These are phyloP conservation scores for Backusella morwellensis DNA, from an alignment of 192 early-diverging fungal species.

Conservation along the genomic window DNA sequence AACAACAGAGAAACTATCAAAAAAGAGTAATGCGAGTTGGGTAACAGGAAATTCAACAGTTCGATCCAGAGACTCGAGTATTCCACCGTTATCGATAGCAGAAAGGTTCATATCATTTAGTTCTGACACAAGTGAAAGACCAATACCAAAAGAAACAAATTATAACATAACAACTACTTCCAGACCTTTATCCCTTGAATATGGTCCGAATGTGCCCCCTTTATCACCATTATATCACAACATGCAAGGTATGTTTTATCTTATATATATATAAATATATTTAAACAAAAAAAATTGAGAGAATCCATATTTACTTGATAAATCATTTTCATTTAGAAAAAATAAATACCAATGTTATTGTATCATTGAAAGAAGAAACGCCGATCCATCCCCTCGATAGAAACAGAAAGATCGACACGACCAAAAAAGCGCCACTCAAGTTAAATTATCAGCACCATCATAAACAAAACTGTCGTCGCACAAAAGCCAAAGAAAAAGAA, in stretches of 20 bases:
- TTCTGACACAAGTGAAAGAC: neutral
- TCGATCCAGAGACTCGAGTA: neutral
- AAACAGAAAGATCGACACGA: neutral
- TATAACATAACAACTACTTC: neutral
- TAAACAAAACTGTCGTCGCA: neutral
- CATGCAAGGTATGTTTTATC: neutral
- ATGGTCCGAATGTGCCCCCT: neutral
- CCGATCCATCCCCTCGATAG: neutral
- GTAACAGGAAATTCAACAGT: neutral
- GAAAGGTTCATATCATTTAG: slow-evolving; percentile 1
- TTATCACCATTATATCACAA: neutral
- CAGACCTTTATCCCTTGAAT: neutral
- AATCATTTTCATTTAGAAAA: neutral
- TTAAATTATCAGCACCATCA: neutral
- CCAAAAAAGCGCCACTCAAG: neutral
- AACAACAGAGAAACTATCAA: neutral
- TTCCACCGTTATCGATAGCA: slow-evolving; percentile 1
- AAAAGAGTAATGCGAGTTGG: neutral
- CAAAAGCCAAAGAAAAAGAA: neutral
- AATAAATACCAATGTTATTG: neutral
- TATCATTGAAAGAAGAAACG: neutral
- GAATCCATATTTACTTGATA: neutral
- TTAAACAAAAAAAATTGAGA: no score
- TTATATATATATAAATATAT: neutral
- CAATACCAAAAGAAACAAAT: neutral